Conservation (phyloP, 495 filamentous ascomycete genomes). For the Cladorrhinum samala region DNA sequence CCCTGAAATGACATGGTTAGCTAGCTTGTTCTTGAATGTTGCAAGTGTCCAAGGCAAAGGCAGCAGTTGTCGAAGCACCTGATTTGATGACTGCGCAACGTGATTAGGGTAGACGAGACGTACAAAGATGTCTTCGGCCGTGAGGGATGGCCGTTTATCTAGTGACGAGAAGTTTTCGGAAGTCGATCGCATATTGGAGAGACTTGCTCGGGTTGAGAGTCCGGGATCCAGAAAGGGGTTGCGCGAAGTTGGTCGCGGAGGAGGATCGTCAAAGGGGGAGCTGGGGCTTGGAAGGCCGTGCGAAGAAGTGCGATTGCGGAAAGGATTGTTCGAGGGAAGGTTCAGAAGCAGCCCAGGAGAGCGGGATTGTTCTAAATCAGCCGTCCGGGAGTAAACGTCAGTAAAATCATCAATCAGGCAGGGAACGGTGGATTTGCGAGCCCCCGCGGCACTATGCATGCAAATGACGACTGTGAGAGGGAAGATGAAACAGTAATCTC, state of each 20-base stretch:
- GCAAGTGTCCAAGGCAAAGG: slow-evolving; percentile 1
- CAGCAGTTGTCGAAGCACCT: not conserved
- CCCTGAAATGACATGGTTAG: slow-evolving; percentile 31
- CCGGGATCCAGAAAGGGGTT: slow-evolving; percentile 88
- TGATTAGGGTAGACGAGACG: slow-evolving; percentile 30
- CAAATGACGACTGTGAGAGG: slow-evolving; percentile 39
- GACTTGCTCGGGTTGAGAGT: slow-evolving; percentile 45
- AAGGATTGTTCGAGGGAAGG: slow-evolving; percentile 95
- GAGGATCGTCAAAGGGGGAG: slow-evolving; percentile 50
- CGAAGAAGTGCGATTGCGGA: slow-evolving; percentile 81
- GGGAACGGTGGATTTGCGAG: slow-evolving; percentile 19
- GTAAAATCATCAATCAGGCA: slow-evolving; percentile 17
- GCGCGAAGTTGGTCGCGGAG: slow-evolving; percentile 67
- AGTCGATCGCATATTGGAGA: slow-evolving; percentile 32
- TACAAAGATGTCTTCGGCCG: slow-evolving; percentile 87
- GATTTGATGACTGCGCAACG: not conserved
- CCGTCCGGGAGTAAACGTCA: slow-evolving; percentile 29
- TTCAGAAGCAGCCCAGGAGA: slow-evolving; percentile 44
- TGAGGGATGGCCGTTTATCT: slow-evolving; percentile 47
- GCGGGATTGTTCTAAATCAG: slow-evolving; percentile 37
- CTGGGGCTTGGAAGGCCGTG: slow-evolving; percentile 46
- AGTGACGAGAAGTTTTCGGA: slow-evolving; percentile 53
- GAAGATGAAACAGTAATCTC: slow-evolving; percentile 47
- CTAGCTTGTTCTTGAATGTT: not conserved
- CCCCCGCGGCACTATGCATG: slow-evolving; percentile 34